Evolutionary conservation across 2,329 filamentous ascomycete genomes (phyloP), one percentile per base, ranked within the genome.

Genomic region (Calonectria montana): DNA sequence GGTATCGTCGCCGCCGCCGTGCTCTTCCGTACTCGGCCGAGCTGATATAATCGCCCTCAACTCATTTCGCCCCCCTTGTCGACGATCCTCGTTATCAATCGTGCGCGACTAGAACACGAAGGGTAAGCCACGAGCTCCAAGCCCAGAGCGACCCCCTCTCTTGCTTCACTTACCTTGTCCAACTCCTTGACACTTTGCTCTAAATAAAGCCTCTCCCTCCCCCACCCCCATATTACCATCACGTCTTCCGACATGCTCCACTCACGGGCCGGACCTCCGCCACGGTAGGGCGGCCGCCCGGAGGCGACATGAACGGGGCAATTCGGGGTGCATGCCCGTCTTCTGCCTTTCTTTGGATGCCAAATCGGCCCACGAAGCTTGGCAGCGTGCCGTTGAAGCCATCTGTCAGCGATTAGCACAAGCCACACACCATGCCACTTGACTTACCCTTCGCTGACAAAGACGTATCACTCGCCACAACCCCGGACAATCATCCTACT

Each of bases 201-300:
- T 67, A 79, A 79, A 79, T 78, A 78, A 75, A 63, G 25, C 65
- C 29, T 67, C 69, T 13, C n/a, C n/a, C 29, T 67, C 68, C 77
- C 75, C 76, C 77, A 76, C 75, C 76, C 29, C 35, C 64, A 41
- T 50, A 43, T 43, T 35, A 35, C 61, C 43, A 70, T 75, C 69
- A 35, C 57, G 55, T 57, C 69, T 70, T 75, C 77, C 76, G 76
- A 74, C 47, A 50, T 67, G 72, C 66, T 70, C 77, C 72, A 72
- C 71, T 65, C 68, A 67, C 67, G 63, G 76, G 69, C 73, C 76
- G 75, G 75, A 69, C 67, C 71, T 74, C 76, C 74, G 74, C 65
- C 18, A 65, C 68, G 62, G 71, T 53, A 65, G 65, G 68, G 69
- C 69, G 64, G 66, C 77, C 76, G 77, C 75, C 65, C 74, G 76